Base-by-base conservation (phyloP, 148 eudicot genomes). In the Gaultheria prostrata region DNA sequence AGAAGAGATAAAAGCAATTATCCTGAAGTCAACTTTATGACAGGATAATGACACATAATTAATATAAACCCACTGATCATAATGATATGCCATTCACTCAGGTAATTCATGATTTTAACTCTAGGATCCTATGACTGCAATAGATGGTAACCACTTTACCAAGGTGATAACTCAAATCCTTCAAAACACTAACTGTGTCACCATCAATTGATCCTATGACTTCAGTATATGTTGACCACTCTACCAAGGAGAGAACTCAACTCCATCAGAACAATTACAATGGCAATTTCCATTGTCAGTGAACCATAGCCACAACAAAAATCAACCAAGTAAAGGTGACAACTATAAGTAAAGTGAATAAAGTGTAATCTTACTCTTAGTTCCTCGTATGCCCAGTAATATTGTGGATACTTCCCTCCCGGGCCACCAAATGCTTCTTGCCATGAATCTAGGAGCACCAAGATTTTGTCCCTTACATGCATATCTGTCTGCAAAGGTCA, bases 341-440 rank as follows among this genome's bases (percentile, higher is more conserved):
- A 45, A 76, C 0, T 69, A 80, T 69, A 80, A 50, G 35, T 30
- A 17, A 48, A 13, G 26, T 39, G 15, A 0, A 57, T 72, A 50
- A 21, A 15, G 85, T 61, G 74, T 26, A 81, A 50, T 76, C 89
- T 86, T 86, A 97, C 99, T 85, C 94, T 88, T 69, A 97, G 83
- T 86, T 97, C 99, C 84, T 94, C 99, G 74, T 91, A 97, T 45
- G 98, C 99, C 94, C 90, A 89, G 82, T 85, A 94, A 88, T 94
- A 97, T 71, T 93, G 99, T 17, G 94, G 89, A 87, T 94, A 89
- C 84, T 88, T 97, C 78, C 95, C 96, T 81, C 92, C 89, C 48
- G 96, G 85, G 46, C 98, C 98, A 87, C 99, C 98, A 91, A 97
- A 97, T 83, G 99, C 97, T 86, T 93, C 96, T 89, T 91, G 92